Evolutionary conservation across 768 basidiomycete species (phyloP), one percentile per base, ranked within the genome.

Genomic region (Pisolithus orientalis): DNA sequence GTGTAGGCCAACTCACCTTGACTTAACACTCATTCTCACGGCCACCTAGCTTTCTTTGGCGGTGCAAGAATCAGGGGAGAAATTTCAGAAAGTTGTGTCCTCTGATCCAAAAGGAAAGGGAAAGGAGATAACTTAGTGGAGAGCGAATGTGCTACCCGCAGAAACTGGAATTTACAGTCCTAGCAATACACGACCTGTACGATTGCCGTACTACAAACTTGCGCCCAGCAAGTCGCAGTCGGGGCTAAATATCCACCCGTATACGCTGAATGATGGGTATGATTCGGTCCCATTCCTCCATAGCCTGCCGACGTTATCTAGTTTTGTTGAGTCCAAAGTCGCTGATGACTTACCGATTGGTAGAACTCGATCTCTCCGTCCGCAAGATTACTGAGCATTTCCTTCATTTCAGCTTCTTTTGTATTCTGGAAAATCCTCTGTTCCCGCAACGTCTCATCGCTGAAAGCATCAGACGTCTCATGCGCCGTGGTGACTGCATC

Each of bases 241-340:
- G 53, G 45, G 57, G 49, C 73, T 80, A 91, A 65, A 91, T 83
- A 70, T 94, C 92, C 71, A 95, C 93, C 50, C 90, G 85, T 74
- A 95, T 95, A 51, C 90, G 87, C 69, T 94, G 90, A 64, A 95
- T 85, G 60, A 93, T 75, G 60, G 93, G 90, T 77, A 94, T 92
- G 65, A 94, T 87, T 70, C 88, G 78, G 50, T 97, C 94, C 94
- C 93, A 97, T 68, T 97, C 94, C 60, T 97, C 92, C 89, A 95
- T 94, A 50, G 90, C 84, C 87, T 92, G 57, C 17, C 48, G 39
- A 49, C 47, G 47, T 47, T 43, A 42, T 42, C 40, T 21, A 42
- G 52, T 29, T 45, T 40, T 28, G 25, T 11, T 59, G 16, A 53
- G 7, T 4, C 16, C 16, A 49, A 51, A 28, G 43, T 52, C 32